phyloP scores from a whole-genome alignment of 306 rosid genomes.

The Ammopiptanthus mongolicus region DNA sequence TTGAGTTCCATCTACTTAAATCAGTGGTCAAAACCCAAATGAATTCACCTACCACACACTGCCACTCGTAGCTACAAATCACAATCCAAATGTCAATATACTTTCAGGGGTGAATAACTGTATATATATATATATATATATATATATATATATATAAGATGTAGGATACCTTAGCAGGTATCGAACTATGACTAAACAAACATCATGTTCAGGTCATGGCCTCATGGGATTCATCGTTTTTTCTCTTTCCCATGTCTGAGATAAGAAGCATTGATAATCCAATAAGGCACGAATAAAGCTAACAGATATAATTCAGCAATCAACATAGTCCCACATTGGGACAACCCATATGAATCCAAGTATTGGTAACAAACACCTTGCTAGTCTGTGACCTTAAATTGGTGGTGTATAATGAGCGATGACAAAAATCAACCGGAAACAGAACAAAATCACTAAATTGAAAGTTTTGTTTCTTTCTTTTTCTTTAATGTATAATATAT shows the following conservation, averaged over 20 bases:
- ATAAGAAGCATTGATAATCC: slow-evolving; percentile 6
- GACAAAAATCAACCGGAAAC: slow-evolving; percentile 2
- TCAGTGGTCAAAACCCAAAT: slow-evolving; percentile 14
- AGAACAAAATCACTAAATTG: not conserved
- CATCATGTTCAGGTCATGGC: not conserved
- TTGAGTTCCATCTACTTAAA: slow-evolving; percentile 50
- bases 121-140: not conserved
- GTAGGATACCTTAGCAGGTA: slow-evolving; percentile 23
- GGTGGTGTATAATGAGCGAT: slow-evolving; percentile 36
- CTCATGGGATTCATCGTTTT: slow-evolving; percentile 40
- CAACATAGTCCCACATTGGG: slow-evolving; percentile 7
- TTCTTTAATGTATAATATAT: not conserved
- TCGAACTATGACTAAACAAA: slow-evolving; percentile 23
- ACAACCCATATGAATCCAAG: slow-evolving; percentile 1
- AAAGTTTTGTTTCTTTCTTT: not conserved
- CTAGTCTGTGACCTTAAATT: not conserved
- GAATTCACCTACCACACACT: slow-evolving; percentile 15
- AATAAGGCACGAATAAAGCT: not conserved
- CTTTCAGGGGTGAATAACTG: too few relatives aligned
- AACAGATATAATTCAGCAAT: not conserved
- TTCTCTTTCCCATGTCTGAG: slow-evolving; percentile 6
- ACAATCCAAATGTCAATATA: not conserved
- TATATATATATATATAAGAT: not conserved
- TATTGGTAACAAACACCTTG: not conserved
- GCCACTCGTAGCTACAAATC: slow-evolving; percentile 20